Evolutionary conservation across 2,329 filamentous ascomycete genomes (phyloP), one percentile per base, ranked within the genome.

Genomic region (Diplocarpon mali): DNA sequence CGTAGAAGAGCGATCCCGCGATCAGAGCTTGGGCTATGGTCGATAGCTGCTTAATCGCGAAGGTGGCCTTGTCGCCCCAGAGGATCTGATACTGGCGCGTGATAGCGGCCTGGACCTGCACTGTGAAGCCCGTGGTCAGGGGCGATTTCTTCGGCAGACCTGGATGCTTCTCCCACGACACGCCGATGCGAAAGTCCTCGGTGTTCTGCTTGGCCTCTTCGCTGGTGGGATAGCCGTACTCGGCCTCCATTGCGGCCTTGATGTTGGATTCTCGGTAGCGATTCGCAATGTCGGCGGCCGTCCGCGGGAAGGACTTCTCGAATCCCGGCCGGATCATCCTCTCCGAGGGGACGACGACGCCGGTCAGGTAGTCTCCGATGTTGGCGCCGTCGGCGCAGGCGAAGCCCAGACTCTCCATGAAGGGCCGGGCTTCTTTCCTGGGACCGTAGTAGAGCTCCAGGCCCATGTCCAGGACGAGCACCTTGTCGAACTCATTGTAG

Each of bases 401-500:
- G 54, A 85, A 84, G 0, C 81, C 80, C 1, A 78, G 63, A 0
- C 67, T 61, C 55, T 83, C 77, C 70, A 85, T 80, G 54, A 80
- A 85, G 0, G 75, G 73, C 4, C 69, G 64, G 0, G 80, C 80
- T 48, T 78, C 66, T 5, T 68, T 62, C 51, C 69, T 65, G 0
- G 78, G 70, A 0, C 80, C 80, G 50, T 80, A 83, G 64, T 72
- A 85, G 37, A 83, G 69, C 53, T 84, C 61, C 49, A 77, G 75
- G 38, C 80, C 80, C 46, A 76, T 71, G 38, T 84, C 78, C 3
- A 85, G 68, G 8, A 85, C 71, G 0, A 84, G 66, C 0, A 83
- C 78, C 56, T 84, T 85, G 58, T 85, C 79, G 57, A 85, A 84
- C 0, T 79, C 68, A 20, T 81, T 67, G 58, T 82, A 83, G 47